phyloP scores from a whole-genome alignment of 1,284 basidiomycete genomes.

The Moniliophthora roreri region DNA sequence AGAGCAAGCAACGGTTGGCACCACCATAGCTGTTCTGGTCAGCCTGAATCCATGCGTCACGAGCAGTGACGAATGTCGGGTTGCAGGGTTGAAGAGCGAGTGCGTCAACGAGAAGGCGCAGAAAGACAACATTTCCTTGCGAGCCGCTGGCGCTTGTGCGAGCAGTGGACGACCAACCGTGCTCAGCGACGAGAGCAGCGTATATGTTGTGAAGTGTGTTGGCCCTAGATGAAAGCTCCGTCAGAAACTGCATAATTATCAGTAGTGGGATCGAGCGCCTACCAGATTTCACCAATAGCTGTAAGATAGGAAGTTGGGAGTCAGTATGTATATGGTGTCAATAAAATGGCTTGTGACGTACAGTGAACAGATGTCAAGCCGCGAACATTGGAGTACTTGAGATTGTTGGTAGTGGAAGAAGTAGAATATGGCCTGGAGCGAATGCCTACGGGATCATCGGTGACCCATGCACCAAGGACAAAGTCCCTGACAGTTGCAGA shows the following conservation, averaged over 20 bases:
- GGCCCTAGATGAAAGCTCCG: slow-evolving; percentile 21
- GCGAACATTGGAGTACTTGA: slow-evolving; percentile 37
- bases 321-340: neutral
- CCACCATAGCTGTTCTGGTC: slow-evolving; percentile 34
- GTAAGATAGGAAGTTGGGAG: no score
- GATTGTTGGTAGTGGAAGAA: slow-evolving; percentile 33
- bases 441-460: slow-evolving; percentile 30
- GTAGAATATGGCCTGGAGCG: slow-evolving; percentile 42
- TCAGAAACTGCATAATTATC: neutral
- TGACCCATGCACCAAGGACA: slow-evolving; percentile 37
- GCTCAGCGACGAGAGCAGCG: slow-evolving; percentile 34
- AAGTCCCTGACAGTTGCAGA: slow-evolving; percentile 33
- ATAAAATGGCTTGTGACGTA: neutral
- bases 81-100: slow-evolving; percentile 32
- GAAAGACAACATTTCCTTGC: slow-evolving; percentile 32
- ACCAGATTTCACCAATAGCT: neutral
- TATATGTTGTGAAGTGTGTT: slow-evolving; percentile 38
- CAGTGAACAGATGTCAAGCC: slow-evolving; percentile 38
- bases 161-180: slow-evolving; percentile 26
- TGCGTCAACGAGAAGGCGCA: slow-evolving; percentile 31
- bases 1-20: slow-evolving; percentile 33
- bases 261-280: neutral
- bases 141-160: slow-evolving; percentile 25
- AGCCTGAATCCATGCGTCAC: slow-evolving; percentile 33
- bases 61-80: slow-evolving; percentile 25